Percentiles rank a stretch among this genome's conserved stretches.
Conservation (phyloP, 139 green algal genomes). For the Yamagishiella unicocca region DNA sequence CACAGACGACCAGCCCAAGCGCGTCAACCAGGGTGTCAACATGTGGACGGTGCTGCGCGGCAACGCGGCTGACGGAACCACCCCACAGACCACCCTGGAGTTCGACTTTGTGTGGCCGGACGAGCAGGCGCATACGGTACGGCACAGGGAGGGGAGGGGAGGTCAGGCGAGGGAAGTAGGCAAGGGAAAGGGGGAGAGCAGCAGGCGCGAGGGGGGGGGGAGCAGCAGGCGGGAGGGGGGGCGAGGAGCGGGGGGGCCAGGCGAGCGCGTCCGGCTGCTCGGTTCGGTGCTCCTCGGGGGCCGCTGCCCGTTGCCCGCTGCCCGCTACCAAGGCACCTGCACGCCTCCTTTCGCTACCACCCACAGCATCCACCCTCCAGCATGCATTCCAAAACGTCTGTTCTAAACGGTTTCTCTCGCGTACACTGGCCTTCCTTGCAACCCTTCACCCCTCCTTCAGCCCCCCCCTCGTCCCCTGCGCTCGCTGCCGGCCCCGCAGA, state of each 20-base stretch:
- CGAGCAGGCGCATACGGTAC: constrained; percentile 51
- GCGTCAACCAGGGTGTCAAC: constrained; percentile 58
- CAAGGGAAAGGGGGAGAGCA: background rate
- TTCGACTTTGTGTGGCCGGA: constrained; percentile 70
- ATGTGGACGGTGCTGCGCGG: constrained; percentile 69
- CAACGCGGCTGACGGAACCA: constrained; percentile 55
- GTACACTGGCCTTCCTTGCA: too few species aligned
- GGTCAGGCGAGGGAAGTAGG: background rate
- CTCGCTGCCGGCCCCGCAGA: background rate
- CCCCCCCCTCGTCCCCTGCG: background rate
- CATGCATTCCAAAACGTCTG: background rate
- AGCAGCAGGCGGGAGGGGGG: background rate
- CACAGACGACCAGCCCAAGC: constrained; percentile 57
- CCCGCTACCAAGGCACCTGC: background rate
- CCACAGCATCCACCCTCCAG: background rate
- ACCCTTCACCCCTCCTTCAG: background rate
- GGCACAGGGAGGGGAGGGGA: too few species aligned
- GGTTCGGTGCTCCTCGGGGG: background rate
- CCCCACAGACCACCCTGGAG: constrained; percentile 60
- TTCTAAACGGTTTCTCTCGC: too few species aligned
- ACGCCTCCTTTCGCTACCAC: background rate
- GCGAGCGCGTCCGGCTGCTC: background rate
- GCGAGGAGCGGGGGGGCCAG: too few species aligned
- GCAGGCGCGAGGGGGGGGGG: too few species aligned
- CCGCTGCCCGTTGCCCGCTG: background rate